Percentiles rank a stretch among this genome's conserved stretches.
phyloP scores from a whole-genome alignment of 208 protist species.

The Endotrypanum monterogeii region DNA sequence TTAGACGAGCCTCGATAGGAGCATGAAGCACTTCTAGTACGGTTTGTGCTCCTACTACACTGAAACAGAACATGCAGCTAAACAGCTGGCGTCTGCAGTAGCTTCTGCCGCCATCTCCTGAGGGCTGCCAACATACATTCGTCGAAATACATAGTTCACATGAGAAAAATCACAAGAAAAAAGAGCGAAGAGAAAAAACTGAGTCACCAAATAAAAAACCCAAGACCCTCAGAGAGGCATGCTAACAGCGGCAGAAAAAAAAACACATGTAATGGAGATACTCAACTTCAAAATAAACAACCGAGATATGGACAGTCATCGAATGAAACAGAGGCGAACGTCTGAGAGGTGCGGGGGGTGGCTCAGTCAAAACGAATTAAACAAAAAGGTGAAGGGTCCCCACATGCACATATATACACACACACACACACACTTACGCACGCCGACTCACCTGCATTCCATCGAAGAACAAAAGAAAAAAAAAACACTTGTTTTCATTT shows the following conservation, averaged over 20 bases:
- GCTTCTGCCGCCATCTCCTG: background rate
- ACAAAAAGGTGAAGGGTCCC: background rate
- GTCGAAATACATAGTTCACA: constrained; percentile 4
- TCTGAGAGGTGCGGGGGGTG: background rate
- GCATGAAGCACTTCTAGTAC: background rate
- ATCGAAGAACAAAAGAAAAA: background rate
- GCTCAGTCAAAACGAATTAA: too few species aligned
- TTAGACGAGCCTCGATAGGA: too few species aligned
- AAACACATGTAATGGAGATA: background rate
- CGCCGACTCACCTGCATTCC: background rate
- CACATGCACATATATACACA: background rate
- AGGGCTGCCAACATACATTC: constrained; percentile 1
- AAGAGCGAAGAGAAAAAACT: background rate
- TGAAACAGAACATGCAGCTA: background rate
- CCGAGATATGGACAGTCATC: background rate
- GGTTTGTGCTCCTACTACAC: background rate
- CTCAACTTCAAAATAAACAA: background rate
- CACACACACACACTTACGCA: background rate
- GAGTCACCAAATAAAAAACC: background rate
- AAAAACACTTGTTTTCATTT: too few species aligned
- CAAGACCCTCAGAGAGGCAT: background rate
- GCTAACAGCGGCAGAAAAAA: too few species aligned
- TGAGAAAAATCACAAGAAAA: background rate
- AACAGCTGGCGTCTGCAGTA: background rate
- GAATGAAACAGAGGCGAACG: too few species aligned